A percentile compares a stretch with the other conserved stretches of the same genome.
These are phyloP conservation scores for Orbilia blumenaviensis DNA, from an alignment of 2,329 filamentous ascomycete species.

Conservation along the genomic window DNA sequence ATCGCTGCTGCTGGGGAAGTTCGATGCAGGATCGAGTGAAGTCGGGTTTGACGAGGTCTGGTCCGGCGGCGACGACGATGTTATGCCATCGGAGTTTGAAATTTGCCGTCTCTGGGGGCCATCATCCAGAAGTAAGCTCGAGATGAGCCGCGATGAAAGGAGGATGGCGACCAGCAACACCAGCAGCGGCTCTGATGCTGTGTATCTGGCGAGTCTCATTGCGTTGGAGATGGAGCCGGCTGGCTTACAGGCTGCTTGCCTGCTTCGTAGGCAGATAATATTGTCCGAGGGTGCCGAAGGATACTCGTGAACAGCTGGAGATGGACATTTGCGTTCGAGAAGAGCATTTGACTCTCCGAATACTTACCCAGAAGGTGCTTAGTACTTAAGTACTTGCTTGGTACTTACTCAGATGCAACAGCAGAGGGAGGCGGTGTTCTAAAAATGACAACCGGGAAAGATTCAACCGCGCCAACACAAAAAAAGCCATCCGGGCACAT, in stretches of 20 bases:
- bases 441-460: slow-evolving; percentile 33
- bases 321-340: not conserved
- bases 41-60: not conserved
- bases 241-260: not conserved
- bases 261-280: not conserved
- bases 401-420: not conserved
- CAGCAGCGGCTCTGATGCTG: not conserved
- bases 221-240: not conserved
- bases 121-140: slow-evolving; percentile 9
- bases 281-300: not conserved
- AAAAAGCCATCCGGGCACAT: not conserved
- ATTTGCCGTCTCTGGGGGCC: slow-evolving; percentile 29
- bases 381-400: not conserved
- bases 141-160: slow-evolving; percentile 4
- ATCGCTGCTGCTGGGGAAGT: not conserved
- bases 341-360: not conserved
- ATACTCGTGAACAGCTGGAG: not conserved
- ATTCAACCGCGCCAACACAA: slow-evolving; percentile 4
- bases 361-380: no score
- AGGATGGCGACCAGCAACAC: slow-evolving; percentile 5
- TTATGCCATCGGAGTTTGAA: not conserved
- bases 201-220: slow-evolving; percentile 10
- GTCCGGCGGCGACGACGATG: not conserved
- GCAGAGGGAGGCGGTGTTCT: not conserved
- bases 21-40: not conserved